Evolutionary conservation across 169 alveolate genomes (phyloP), one percentile per base, ranked within the genome.

Genomic region (Cryptosporidium muris): DNA sequence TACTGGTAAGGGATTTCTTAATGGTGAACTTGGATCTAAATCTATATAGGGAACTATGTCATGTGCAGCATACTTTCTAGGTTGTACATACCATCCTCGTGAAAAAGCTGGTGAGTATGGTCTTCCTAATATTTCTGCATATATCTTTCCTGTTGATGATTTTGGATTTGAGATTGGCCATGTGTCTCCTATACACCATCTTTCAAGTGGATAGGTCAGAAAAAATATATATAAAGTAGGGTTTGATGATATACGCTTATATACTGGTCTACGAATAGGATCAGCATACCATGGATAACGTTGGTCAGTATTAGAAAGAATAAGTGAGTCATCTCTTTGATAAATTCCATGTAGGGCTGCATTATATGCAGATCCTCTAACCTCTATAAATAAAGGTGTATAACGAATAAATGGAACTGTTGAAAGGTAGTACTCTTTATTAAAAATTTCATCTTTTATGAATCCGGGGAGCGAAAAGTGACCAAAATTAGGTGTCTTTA

Each of bases 311-410:
- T 74, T 36, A 38, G 85, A 56, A 25, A 74, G 36, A 11, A 43
- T 54, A 38, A 74, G 45, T 1, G 85, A 74, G 36, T 74, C 85
- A 48, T 74, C 85, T 74, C 85, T 74, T 3, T 58, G 54, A 60
- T 74, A 74, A 25, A 74, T 74, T 34, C 85, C 85, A 14, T 74
- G 85, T 74, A 74, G 37, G 25, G 85, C 85, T 25, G 85, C 85
- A 42, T 74, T 74, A 40, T 74, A 74, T 14, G 85, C 43, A 1
- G 85, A 74, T 12, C 85, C 42, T 2, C 85, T 37, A 2, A 74
- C 85, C 34, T 74, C 85, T 16, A 74, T 42, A 74, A 74, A 74
- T 1, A 74, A 63, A 45, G 85, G 85, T 36, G 62, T 58, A 58
- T 74, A 74, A 43, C 85, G 54, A 34, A 51, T 68, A 38, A 45